These are phyloP conservation scores for Trichoderma guizhouense DNA, from an alignment of 2,329 filamentous ascomycete species.

Conservation along the genomic window DNA sequence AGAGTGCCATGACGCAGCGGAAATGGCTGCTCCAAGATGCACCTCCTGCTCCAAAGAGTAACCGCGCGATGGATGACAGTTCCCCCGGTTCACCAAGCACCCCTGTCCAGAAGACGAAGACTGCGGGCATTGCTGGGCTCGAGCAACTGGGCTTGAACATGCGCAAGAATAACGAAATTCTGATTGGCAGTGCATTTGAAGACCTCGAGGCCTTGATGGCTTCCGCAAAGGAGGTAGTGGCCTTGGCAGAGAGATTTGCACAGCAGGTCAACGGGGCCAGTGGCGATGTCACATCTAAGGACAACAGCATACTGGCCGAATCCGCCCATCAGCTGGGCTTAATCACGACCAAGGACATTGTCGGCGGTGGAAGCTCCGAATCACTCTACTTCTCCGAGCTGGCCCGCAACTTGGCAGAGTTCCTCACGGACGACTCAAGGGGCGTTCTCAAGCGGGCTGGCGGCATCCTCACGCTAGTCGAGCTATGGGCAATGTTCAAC, in stretches of 20 bases:
- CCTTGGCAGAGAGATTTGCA: slow-evolving; percentile 84
- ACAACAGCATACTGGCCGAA: slow-evolving; percentile 72
- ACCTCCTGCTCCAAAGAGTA: slow-evolving; percentile 74
- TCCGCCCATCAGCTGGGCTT: slow-evolving; percentile 77
- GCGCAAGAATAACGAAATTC: slow-evolving; percentile 86
- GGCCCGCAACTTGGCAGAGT: slow-evolving; percentile 80
- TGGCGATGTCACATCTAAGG: slow-evolving; percentile 62
- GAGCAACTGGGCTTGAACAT: slow-evolving; percentile 81
- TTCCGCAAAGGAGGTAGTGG: slow-evolving; percentile 92
- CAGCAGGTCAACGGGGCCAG: slow-evolving; percentile 60
- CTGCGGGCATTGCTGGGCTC: slow-evolving; percentile 86
- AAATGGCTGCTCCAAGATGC: slow-evolving; percentile 94
- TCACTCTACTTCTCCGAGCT: slow-evolving; percentile 87
- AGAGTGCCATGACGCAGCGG: slow-evolving; percentile 81
- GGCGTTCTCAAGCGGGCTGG: slow-evolving; percentile 76
- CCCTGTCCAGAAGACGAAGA: slow-evolving; percentile 46
- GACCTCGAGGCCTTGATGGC: slow-evolving; percentile 96
- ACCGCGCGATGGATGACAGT: slow-evolving; percentile 35
- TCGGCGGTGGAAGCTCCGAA: slow-evolving; percentile 70
- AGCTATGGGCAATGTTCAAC: slow-evolving; percentile 94
- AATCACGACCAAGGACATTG: slow-evolving; percentile 92
- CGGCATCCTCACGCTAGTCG: slow-evolving; percentile 84
- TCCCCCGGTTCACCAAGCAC: slow-evolving; percentile 30
- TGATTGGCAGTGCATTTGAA: slow-evolving; percentile 92
- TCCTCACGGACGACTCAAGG: slow-evolving; percentile 78